Evolutionary conservation across 495 filamentous ascomycete species (phyloP), one percentile per base, ranked within the genome.

Genomic region (Neurospora sp.): DNA sequence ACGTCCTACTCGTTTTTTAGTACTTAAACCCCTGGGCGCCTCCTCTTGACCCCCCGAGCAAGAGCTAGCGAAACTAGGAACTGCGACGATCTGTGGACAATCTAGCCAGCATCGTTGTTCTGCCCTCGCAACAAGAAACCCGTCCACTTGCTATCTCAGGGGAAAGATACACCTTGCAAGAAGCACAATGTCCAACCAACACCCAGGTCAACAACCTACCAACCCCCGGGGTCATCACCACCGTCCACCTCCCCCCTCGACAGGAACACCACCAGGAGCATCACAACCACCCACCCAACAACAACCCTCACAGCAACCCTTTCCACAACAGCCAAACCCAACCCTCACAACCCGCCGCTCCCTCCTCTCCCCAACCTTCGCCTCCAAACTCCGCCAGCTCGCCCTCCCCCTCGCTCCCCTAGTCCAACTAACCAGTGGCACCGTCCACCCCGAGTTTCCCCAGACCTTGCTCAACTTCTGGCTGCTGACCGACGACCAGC

Each of bases 401-500:
- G 78, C 80, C 3, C 84, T 88, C 40, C 81, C 80, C 22, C 86
- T 91, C 42, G 82, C 85, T 9, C 89, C 89, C 0, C 84, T 91
- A 6, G 85, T 89, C 8, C 83, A 85, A 70, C 81, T 90, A 40
- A 88, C 86, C 9, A 87, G 87, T 0, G 91, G 90, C 68, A 74
- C 79, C 10, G 72, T 87, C 0, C 90, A 93, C 79, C 89, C 90
- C 0, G 73, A 81, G 20, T 96, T 93, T 82, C 93, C 93, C 0
- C 71, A 40, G 0, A 91, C 87, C 0, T 77, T 94, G 16, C 85
- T 94, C 1, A 81, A 86, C 79, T 94, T 89, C 84, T 92, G 91
- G 83, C 88, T 96, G 35, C 87, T 96, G 53, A 93, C 92, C 40
- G 86, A 88, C 74, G 77, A 74, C 27, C 84, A 95, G 79, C 87